Evolutionary conservation across 768 basidiomycete genomes (phyloP), one percentile per base, ranked within the genome.

Genomic region (Boletus tylopilopsis): DNA sequence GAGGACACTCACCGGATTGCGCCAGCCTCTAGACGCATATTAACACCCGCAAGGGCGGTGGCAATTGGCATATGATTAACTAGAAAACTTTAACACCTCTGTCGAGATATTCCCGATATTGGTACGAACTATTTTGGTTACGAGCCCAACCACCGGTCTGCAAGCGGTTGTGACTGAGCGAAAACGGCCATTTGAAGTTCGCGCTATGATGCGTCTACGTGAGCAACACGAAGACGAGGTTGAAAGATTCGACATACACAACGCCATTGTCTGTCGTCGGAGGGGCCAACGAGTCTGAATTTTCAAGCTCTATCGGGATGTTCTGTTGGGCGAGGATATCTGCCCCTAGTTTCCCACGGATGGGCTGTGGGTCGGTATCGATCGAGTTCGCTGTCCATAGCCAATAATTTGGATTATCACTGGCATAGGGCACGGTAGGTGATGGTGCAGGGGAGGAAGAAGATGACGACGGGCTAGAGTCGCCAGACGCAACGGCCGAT

Each of bases 61-160:
- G 76, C 74, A 12, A 76, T 49, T 3, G 76, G 69, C 70, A 78
- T 65, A 6, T 62, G 51, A 1, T 66, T 49, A 5, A 73, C 76
- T 77, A 42, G 6, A 11, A 38, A 21, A 0, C 19, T n/a, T 55
- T 6, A 49, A 33, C 6, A 44, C 9, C 23, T 27, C 13, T n/a
- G 2, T 16, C 16, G 6, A 19, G 21, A 47, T 15, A 18, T 4
- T 5, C 9, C 0, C 10, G 16, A n/a, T 8, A 34, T 7, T 10
- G 11, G 2, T 6, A 61, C 73, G 18, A 44, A 78, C 83, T 51
- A 53, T 81, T 85, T 61, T 84, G 76, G 58, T 82, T 74, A 39
- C 82, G 73, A 24, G 83, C 78, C 82, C 83, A 85, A 2, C 84
- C 84, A n/a, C 82, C 84, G 5, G 73, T 71, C 45, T 76, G 75